These are phyloP conservation scores for Ogataea thermomethanolica DNA, from an alignment of 805 yeast species.

Conservation along the genomic window DNA sequence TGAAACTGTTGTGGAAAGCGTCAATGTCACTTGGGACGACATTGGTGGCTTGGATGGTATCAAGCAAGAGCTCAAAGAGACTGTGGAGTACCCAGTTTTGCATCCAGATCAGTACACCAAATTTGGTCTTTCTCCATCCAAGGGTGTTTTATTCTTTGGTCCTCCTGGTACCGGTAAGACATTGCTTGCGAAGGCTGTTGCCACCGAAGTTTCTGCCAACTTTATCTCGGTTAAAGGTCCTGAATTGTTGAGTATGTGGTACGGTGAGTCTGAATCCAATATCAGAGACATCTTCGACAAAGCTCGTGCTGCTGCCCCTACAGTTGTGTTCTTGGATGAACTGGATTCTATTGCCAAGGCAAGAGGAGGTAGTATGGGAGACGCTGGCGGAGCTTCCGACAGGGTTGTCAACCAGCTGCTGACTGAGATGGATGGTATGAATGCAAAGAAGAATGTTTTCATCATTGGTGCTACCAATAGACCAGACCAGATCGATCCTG, in stretches of 20 bases:
- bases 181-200: slow-evolving; percentile 96
- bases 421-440: slow-evolving; percentile 99
- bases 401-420: slow-evolving; percentile 93
- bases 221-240: slow-evolving; percentile 98
- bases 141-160: slow-evolving; percentile 97
- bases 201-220: slow-evolving; percentile 97
- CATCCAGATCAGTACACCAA: slow-evolving; percentile 99
- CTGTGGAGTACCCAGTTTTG: slow-evolving; percentile 97
- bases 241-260: slow-evolving; percentile 96
- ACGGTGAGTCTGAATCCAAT: slow-evolving; percentile 96
- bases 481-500: slow-evolving; percentile 99
- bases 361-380: slow-evolving; percentile 88
- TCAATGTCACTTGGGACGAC: slow-evolving; percentile 98
- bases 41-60: slow-evolving; percentile 97
- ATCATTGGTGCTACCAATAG: slow-evolving; percentile 99
- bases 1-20: slow-evolving; percentile 98
- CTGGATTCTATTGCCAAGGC: slow-evolving; percentile 97
- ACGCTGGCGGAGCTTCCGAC: slow-evolving; percentile 96
- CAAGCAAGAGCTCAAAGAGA: slow-evolving; percentile 95
- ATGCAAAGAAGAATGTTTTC: slow-evolving; percentile 97
- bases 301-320: slow-evolving; percentile 99
- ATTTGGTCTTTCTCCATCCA: slow-evolving; percentile 96
- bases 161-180: slow-evolving; percentile 99
- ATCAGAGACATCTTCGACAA: slow-evolving; percentile 97
- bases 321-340: slow-evolving; percentile 97